These are phyloP conservation scores for Euphorbia tirucalli DNA, from an alignment of 345 rosid genomes.

Conservation along the genomic window DNA sequence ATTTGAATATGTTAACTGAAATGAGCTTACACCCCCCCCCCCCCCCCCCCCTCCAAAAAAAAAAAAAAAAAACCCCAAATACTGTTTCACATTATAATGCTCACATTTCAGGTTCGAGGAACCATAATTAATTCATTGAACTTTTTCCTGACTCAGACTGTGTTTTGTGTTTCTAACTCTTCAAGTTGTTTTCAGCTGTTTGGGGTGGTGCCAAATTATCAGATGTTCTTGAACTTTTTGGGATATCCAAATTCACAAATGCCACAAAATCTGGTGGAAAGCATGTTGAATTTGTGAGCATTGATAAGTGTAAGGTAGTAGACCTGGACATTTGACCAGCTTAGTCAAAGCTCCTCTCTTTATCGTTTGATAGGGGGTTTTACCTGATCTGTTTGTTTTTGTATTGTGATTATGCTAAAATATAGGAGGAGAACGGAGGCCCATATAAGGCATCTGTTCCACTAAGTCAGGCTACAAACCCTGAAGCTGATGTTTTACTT, in stretches of 20 bases:
- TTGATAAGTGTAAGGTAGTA: slow-evolving; percentile 89
- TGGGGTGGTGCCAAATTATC: slow-evolving; percentile 90
- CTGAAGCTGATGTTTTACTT: slow-evolving; percentile 91
- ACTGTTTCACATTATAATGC: neutral
- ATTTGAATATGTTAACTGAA: neutral
- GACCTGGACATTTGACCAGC: neutral
- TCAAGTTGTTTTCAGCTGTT: slow-evolving; percentile 51
- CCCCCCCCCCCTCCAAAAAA: no score
- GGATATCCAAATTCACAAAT: slow-evolving; percentile 58
- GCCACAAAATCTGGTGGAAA: slow-evolving; percentile 64
- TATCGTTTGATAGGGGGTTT: neutral
- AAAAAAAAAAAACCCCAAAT: no score
- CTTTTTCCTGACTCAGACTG: neutral
- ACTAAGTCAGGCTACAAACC: slow-evolving; percentile 75
- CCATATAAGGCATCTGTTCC: slow-evolving; percentile 96
- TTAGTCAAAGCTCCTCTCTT: slow-evolving; percentile 5
- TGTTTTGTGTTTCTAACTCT: slow-evolving; percentile 16
- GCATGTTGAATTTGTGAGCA: slow-evolving; percentile 93
- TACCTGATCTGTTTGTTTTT: slow-evolving; percentile 2
- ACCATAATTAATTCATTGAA: neutral
- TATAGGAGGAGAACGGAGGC: slow-evolving; percentile 98
- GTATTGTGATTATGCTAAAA: slow-evolving; percentile 7
- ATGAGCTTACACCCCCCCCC: no score
- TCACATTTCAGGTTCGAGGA: neutral
- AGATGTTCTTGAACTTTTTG: slow-evolving; percentile 78